Base-by-base conservation (phyloP, 768 basidiomycete genomes). In the Cyclocybe cylindracea region DNA sequence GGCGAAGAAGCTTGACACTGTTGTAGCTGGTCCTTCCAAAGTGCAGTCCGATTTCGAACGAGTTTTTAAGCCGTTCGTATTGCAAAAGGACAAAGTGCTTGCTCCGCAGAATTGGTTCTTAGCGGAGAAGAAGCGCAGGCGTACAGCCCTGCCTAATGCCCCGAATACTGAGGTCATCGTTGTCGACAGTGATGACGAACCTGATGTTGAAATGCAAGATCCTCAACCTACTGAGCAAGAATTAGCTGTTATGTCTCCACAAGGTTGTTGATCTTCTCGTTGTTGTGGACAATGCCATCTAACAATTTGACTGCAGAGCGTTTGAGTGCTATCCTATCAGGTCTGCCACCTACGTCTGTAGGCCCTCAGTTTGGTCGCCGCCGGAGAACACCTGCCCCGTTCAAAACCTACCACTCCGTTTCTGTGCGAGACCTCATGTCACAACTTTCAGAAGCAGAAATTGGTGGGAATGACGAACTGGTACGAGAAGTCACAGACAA, bases 51-150 rank as follows among this genome's bases (percentile, higher is more conserved):
- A 94, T 41, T 96, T 91, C 59, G 79, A 86, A 48, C 81, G 73
- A 59, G 75, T 77, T 1, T 97, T 97, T 74, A 86, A 82, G 59
- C 86, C 91, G 1, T 96, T 93, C 65, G 75, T 82, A 4, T 58
- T 89, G 53, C 91, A 89, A 73, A 92, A 88, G 62, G 89, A 83
- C 54, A 79, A 82, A 5, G 73, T 76, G 24, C 60, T 94, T 13
- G 91, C 92, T 3, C 88, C 89, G 0, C 61, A 76, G 36, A 94
- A 94, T 59, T 83, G 82, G 76, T 92, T 90, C 68, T 60, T 69
- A 50, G 67, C 59, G 32, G 57, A 69, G 35, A 70, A 65, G 52
- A 68, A 60, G 48, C 57, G 54, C 40, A 66, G 60, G 50, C 58
- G 59, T 11, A 54, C 53, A 44, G 32, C 55, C 33, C 24, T 64